A percentile compares a stretch with the other conserved stretches of the same genome.
Evolutionary conservation across 106 monocot genomes (phyloP).

Genomic region (Apostasia ramifera): DNA sequence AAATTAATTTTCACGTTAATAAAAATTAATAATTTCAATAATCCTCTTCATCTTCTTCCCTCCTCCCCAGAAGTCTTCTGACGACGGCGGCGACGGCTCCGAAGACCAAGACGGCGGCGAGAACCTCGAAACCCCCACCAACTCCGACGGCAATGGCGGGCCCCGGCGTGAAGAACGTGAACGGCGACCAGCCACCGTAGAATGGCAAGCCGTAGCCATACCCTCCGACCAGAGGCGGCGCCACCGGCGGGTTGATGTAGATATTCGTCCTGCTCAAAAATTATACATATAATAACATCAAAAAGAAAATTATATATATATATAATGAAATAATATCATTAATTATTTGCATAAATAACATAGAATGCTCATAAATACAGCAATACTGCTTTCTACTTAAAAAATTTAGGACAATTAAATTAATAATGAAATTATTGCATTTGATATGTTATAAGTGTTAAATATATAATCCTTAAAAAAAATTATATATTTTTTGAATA

Average conservation of each 20-base stretch:
- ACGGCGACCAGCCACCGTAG: slow-evolving; percentile 87
- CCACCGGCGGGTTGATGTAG: slow-evolving; percentile 77
- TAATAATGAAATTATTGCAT: too few relatives aligned
- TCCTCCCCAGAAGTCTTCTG: slow-evolving; percentile 33
- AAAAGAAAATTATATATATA: neutral
- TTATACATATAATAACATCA: neutral
- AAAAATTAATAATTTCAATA: slow-evolving; percentile 9
- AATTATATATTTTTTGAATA: too few relatives aligned
- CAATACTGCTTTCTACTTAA: too few relatives aligned
- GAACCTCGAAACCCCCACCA: slow-evolving; percentile 81
- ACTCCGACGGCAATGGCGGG: slow-evolving; percentile 70
- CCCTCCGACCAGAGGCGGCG: slow-evolving; percentile 80
- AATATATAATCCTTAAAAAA: too few relatives aligned
- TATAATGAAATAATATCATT: neutral
- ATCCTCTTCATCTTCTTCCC: slow-evolving; percentile 61
- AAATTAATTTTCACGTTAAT: too few relatives aligned
- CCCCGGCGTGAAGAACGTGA: slow-evolving; percentile 81
- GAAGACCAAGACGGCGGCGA: slow-evolving; percentile 49
- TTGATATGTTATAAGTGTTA: too few relatives aligned
- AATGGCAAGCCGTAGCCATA: slow-evolving; percentile 62
- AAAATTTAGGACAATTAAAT: too few relatives aligned
- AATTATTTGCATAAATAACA: neutral
- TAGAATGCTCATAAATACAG: neutral
- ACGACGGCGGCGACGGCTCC: slow-evolving; percentile 41
- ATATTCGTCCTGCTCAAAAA: slow-evolving; percentile 71